Evolutionary conservation across 2,329 filamentous ascomycete species (phyloP).

Genomic region (Cadophora malorum): DNA sequence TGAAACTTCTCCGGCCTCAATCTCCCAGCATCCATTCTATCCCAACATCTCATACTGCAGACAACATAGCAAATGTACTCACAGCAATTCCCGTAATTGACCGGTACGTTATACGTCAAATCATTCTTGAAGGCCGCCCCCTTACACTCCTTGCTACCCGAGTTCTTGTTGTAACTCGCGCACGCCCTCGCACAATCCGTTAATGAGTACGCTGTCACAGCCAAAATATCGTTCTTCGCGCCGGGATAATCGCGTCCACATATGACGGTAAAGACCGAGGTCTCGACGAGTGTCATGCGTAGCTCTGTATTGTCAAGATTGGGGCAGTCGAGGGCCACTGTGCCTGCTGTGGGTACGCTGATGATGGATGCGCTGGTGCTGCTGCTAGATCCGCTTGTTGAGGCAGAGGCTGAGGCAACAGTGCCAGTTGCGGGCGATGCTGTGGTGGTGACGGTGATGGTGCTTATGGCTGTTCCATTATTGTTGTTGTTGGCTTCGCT

Average conservation of each 20-base stretch:
- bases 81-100: conserved; percentile 28
- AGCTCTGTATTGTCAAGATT: conserved; percentile 13
- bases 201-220: conserved; percentile 24
- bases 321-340: conserved; percentile 12
- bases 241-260: conserved; percentile 26
- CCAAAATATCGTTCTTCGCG: conserved; percentile 24
- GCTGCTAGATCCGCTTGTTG: conserved; percentile 2
- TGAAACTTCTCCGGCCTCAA: not conserved
- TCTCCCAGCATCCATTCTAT: not conserved
- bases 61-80: not conserved
- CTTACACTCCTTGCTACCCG: conserved; percentile 16
- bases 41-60: not conserved
- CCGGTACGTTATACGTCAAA: conserved; percentile 17
- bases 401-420: conserved; percentile 1
- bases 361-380: conserved; percentile 25
- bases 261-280: conserved; percentile 23
- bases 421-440: conserved; percentile 9
- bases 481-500: conserved; percentile 4
- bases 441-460: conserved; percentile 9
- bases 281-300: conserved; percentile 15
- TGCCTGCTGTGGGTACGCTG: conserved; percentile 5
- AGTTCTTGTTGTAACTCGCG: conserved; percentile 29
- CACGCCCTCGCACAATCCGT: conserved; percentile 29
- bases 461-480: conserved; percentile 1
- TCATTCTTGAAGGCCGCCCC: conserved; percentile 24